Base-by-base conservation (phyloP, 2,329 filamentous ascomycete species). In the Plectosphaerella cucumerina region DNA sequence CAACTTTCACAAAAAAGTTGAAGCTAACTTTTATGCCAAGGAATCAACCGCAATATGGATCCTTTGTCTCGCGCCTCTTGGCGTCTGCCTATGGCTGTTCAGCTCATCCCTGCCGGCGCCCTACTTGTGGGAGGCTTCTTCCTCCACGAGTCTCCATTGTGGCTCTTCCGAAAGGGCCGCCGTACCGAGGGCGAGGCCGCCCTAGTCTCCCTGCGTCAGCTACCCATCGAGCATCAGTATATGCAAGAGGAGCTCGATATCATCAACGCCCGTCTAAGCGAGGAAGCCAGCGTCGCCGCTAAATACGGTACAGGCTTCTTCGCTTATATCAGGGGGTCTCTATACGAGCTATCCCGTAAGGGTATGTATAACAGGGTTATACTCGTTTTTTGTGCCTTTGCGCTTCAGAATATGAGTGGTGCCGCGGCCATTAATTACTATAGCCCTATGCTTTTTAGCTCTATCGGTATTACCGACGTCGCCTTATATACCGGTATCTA, bases 401-500 rank as follows among this genome's bases (percentile, higher is more conserved):
- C 65, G 6, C 56, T 73, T 10, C 67, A 70, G 50, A 72, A 73
- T 53, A 64, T 69, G 60, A 70, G 6, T 4, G 33, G 45, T 1
- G 45, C 45, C 3, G 45, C 45, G 22, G 68, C 70, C 11, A 72
- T 73, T 51, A 72, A 73, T 62, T 73, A 73, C 61, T 70, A 74
- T 58, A 69, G 69, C 0, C 70, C 70, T 2, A 70, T 47, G 45
- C 45, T 47, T 3, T 73, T 73, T 37, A 60, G 62, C 4, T 72
- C 70, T 0, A 65, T 80, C 0, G 76, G 77, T 1, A 73, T 79
- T 22, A 68, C 65, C 6, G 69, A 72, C 31, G 65, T 70, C 10
- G 60, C 68, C 6, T 68, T 80, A 23, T 75, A 74, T 5, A 79
- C 76, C 0, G 76, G 77, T 3, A 73, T 80, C 50, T 80, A 78